Evolutionary conservation across 2,329 filamentous ascomycete genomes (phyloP).

Genomic region (Aschersonia sp.): DNA sequence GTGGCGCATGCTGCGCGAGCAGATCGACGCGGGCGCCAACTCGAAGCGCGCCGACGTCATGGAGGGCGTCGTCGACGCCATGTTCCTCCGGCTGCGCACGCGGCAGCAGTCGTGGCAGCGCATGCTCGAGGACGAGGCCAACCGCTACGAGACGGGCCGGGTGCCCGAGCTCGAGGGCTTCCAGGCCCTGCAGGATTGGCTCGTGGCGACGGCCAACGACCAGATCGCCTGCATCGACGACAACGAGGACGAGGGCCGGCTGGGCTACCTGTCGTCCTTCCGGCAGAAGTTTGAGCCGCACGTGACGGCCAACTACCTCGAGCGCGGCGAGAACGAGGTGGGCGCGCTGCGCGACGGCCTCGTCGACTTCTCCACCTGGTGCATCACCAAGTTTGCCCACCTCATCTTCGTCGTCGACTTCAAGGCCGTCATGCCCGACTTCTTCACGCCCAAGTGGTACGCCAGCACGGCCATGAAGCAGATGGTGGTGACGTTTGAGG

Average conservation of each 20-base stretch:
- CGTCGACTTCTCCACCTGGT: slow-evolving; percentile 88
- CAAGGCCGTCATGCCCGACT: slow-evolving; percentile 63
- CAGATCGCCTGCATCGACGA: slow-evolving; percentile 98
- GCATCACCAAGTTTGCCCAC: slow-evolving; percentile 71
- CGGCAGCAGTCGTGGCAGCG: slow-evolving; percentile 78
- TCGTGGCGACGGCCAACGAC: slow-evolving; percentile 92
- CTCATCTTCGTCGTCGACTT: slow-evolving; percentile 90
- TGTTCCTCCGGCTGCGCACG: slow-evolving; percentile 73
- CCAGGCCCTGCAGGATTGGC: slow-evolving; percentile 84
- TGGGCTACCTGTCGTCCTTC: slow-evolving; percentile 79
- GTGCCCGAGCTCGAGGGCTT: slow-evolving; percentile 47
- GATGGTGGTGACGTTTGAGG: slow-evolving; percentile 87
- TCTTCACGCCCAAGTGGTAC: slow-evolving; percentile 91
- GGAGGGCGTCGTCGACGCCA: slow-evolving; percentile 89
- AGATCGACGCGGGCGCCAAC: slow-evolving; percentile 70
- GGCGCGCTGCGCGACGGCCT: slow-evolving; percentile 74
- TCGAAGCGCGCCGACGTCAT: slow-evolving; percentile 81
- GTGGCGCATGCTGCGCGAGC: slow-evolving; percentile 95
- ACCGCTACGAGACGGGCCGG: slow-evolving; percentile 49
- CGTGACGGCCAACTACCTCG: slow-evolving; percentile 67
- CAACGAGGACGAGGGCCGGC: slow-evolving; percentile 56
- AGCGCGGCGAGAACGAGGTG: slow-evolving; percentile 59
- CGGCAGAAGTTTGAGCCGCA: slow-evolving; percentile 67
- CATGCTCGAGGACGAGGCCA: slow-evolving; percentile 74
- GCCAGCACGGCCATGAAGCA: slow-evolving; percentile 73